phyloP scores from a whole-genome alignment of 2,329 filamentous ascomycete genomes.

The Nemania sp. region DNA sequence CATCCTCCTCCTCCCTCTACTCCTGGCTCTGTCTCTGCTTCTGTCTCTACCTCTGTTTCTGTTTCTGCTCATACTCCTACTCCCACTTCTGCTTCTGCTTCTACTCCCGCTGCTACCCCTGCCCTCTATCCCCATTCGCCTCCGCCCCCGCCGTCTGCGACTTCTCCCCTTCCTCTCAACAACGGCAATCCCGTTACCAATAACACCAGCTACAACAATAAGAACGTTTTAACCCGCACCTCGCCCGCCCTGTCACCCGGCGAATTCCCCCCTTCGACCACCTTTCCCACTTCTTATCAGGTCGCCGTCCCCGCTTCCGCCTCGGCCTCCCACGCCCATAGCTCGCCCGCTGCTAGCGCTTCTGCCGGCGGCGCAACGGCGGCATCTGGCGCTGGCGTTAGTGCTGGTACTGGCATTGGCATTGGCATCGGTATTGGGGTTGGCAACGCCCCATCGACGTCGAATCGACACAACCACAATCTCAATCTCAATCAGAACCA shows the following conservation, averaged over 20 bases:
- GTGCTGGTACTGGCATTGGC: constrained; percentile 31
- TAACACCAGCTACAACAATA: constrained; percentile 34
- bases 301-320: constrained; percentile 38
- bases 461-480: constrained; percentile 19
- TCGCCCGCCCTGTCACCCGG: constrained; percentile 60
- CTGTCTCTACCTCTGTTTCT: neutral
- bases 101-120: constrained; percentile 11
- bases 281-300: constrained; percentile 51
- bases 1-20: constrained; percentile 56
- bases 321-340: constrained; percentile 27
- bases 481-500: constrained; percentile 18
- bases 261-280: constrained; percentile 58
- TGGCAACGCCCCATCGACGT: constrained; percentile 37
- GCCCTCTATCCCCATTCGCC: constrained; percentile 19
- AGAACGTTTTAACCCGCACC: constrained; percentile 50
- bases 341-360: constrained; percentile 41
- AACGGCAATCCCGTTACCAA: constrained; percentile 32
- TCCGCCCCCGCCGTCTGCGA: neutral
- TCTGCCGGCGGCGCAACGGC: constrained; percentile 30
- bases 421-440: constrained; percentile 30
- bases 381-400: constrained; percentile 36
- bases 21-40: neutral
- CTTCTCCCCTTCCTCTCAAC: constrained; percentile 27
- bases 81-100: neutral
- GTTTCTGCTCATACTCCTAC: constrained; percentile 53